Percentiles rank a stretch among this genome's conserved stretches.
These are phyloP conservation scores for Heritiera littoralis DNA, from an alignment of 345 rosid species.

Conservation along the genomic window DNA sequence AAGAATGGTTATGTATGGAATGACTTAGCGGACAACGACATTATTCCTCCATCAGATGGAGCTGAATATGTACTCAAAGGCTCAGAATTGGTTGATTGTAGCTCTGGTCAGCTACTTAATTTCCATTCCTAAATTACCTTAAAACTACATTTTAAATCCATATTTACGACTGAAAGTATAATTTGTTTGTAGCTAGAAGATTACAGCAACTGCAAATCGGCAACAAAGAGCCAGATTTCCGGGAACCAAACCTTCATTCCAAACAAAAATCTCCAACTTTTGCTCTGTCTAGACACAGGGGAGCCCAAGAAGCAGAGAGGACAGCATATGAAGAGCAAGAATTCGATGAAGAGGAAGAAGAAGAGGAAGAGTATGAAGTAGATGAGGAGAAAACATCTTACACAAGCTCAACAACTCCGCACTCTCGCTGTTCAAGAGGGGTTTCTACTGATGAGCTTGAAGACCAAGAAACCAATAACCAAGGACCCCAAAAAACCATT, in stretches of 20 bases:
- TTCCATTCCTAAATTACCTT: neutral
- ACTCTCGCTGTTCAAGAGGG: slow-evolving; percentile 79
- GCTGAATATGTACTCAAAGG: slow-evolving; percentile 92
- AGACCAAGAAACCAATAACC: slow-evolving; percentile 29
- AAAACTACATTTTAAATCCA: neutral
- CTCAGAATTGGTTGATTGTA: slow-evolving; percentile 60
- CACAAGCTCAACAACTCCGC: slow-evolving; percentile 84
- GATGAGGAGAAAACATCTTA: slow-evolving; percentile 80
- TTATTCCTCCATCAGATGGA: slow-evolving; percentile 71
- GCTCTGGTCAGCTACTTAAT: slow-evolving; percentile 44
- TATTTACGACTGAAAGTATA: neutral
- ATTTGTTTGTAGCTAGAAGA: slow-evolving; percentile 34
- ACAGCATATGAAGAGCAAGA: slow-evolving; percentile 28
- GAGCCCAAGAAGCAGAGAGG: slow-evolving; percentile 24
- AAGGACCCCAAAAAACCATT: slow-evolving; percentile 24
- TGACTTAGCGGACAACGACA: slow-evolving; percentile 75
- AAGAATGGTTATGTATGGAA: slow-evolving; percentile 97
- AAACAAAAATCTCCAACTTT: slow-evolving; percentile 34
- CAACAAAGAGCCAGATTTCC: slow-evolving; percentile 27
- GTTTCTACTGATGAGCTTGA: slow-evolving; percentile 73
- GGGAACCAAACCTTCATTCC: slow-evolving; percentile 44
- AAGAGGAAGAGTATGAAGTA: slow-evolving; percentile 53
- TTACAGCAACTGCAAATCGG: slow-evolving; percentile 37
- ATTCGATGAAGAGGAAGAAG: slow-evolving; percentile 37
- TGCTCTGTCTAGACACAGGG: slow-evolving; percentile 31